These are phyloP conservation scores for Hansenula lynferdii DNA, from an alignment of 1,139 yeast genomes.

Conservation along the genomic window DNA sequence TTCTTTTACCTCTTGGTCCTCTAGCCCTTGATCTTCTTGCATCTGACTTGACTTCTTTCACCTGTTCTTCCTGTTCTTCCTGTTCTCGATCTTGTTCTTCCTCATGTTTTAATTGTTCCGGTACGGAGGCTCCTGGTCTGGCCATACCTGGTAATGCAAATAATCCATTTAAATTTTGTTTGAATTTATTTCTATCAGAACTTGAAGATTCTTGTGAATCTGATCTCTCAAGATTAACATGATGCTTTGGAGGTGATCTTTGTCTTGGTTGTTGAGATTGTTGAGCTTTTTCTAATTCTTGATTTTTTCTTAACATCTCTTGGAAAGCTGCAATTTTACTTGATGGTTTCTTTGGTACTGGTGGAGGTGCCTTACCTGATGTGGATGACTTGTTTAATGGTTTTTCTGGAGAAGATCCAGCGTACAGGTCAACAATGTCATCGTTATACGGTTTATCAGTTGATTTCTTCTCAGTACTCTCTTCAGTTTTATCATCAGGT, in stretches of 20 bases:
- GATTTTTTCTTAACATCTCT: slow-evolving; percentile 54
- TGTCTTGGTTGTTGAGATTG: slow-evolving; percentile 5
- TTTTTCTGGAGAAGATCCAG: neutral
- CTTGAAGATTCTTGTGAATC: slow-evolving; percentile 3
- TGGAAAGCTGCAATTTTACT: slow-evolving; percentile 79
- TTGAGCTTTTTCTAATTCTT: slow-evolving; percentile 25
- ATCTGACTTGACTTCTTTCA: slow-evolving; percentile 21
- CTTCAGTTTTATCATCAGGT: no score
- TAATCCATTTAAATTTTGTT: slow-evolving; percentile 52
- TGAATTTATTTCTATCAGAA: slow-evolving; percentile 40
- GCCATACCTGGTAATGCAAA: slow-evolving; percentile 68
- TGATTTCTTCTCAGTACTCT: no score
- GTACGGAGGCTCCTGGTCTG: slow-evolving; percentile 14
- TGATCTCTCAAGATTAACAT: slow-evolving; percentile 4
- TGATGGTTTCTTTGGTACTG: slow-evolving; percentile 70
- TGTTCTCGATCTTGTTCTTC: slow-evolving; percentile 11
- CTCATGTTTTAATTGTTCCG: slow-evolving; percentile 9
- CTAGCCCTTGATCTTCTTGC: slow-evolving; percentile 50
- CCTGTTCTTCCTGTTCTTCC: slow-evolving; percentile 7
- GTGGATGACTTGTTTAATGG: neutral
- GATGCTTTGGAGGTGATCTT: slow-evolving; percentile 1
- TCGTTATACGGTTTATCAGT: neutral
- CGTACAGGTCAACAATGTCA: neutral
- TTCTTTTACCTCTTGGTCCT: slow-evolving; percentile 76
- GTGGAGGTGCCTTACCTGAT: slow-evolving; percentile 44